phyloP scores from a whole-genome alignment of 441 rosid genomes.

The Jatropha podagrica region DNA sequence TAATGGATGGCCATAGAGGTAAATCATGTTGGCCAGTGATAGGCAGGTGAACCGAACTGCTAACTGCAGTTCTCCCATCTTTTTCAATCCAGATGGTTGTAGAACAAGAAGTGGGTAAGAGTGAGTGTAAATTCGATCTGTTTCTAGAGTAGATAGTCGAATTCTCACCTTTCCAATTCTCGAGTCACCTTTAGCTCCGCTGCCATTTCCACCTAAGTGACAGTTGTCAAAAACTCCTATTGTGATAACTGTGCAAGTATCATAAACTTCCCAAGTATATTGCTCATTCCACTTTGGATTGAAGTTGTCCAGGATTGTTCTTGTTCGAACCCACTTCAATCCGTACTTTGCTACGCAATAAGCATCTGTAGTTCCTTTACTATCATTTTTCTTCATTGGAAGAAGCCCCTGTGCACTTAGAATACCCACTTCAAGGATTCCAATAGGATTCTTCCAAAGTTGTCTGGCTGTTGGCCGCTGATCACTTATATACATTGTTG shows the following conservation, averaged over 20 bases:
- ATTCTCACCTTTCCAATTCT: conserved; percentile 91
- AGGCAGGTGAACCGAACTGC: conserved; percentile 85
- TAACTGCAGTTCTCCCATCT: conserved; percentile 85
- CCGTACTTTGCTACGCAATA: conserved; percentile 97
- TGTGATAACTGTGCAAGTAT: conserved; percentile 87
- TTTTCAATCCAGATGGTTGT: conserved; percentile 79
- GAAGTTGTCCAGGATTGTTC: conserved; percentile 75
- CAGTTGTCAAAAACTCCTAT: conserved; percentile 87
- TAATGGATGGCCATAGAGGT: conserved; percentile 76
- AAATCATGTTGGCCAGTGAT: conserved; percentile 70
- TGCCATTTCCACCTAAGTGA: conserved; percentile 59
- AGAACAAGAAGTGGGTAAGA: conserved; percentile 90
- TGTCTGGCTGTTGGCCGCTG: conserved; percentile 85
- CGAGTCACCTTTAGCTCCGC: conserved; percentile 42
- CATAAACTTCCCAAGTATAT: conserved; percentile 96
- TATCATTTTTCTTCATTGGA: conserved; percentile 76
- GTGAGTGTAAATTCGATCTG: conserved; percentile 84
- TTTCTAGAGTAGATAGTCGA: conserved; percentile 84
- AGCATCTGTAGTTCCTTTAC: conserved; percentile 80
- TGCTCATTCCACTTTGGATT: conserved; percentile 95
- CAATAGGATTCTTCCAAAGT: conserved; percentile 80
- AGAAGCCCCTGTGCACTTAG: conserved; percentile 81
- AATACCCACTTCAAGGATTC: conserved; percentile 79
- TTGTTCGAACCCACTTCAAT: conserved; percentile 92
- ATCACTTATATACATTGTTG: conserved; percentile 93